These are phyloP conservation scores for Podospora anserina DNA, from an alignment of 495 filamentous ascomycete genomes.

Conservation along the genomic window DNA sequence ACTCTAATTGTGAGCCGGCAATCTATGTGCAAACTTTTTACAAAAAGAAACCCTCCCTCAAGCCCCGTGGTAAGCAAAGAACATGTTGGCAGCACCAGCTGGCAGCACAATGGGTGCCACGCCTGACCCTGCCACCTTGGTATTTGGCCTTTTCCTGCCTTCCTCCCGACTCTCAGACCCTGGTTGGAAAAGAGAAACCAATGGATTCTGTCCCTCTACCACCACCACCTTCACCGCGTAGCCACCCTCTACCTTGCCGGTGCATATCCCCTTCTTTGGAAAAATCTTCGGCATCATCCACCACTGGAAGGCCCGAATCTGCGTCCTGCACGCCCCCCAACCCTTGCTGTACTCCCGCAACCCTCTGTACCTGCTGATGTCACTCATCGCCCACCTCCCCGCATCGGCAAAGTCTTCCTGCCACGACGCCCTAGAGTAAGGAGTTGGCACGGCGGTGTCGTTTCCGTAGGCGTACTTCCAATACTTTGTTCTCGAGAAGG, in stretches of 20 bases:
- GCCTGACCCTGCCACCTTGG: neutral
- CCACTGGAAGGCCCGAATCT: slow-evolving; percentile 13
- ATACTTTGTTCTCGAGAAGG: slow-evolving; percentile 18
- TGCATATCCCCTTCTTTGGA: slow-evolving; percentile 9
- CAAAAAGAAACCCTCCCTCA: neutral
- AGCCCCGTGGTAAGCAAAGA: neutral
- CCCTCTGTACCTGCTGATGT: slow-evolving; percentile 12
- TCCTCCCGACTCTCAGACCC: neutral
- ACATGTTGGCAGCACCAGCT: neutral
- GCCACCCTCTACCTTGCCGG: slow-evolving; percentile 5
- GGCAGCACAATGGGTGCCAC: neutral
- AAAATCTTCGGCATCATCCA: slow-evolving; percentile 19
- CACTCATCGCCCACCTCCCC: slow-evolving; percentile 24
- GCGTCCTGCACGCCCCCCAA: slow-evolving; percentile 16
- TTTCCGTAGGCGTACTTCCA: slow-evolving; percentile 16
- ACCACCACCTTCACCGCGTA: slow-evolving; percentile 1
- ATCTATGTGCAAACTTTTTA: neutral
- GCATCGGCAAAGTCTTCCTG: slow-evolving; percentile 29
- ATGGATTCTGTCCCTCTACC: neutral
- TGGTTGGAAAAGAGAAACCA: neutral
- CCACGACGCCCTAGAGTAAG: slow-evolving; percentile 19
- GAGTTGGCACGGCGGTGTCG: slow-evolving; percentile 20
- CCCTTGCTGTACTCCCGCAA: slow-evolving; percentile 17
- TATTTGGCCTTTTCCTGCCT: neutral
- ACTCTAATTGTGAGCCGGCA: too few relatives aligned